Evolutionary conservation across 306 rosid species (phyloP).

Genomic region (Cyclanthera cordifolia): DNA sequence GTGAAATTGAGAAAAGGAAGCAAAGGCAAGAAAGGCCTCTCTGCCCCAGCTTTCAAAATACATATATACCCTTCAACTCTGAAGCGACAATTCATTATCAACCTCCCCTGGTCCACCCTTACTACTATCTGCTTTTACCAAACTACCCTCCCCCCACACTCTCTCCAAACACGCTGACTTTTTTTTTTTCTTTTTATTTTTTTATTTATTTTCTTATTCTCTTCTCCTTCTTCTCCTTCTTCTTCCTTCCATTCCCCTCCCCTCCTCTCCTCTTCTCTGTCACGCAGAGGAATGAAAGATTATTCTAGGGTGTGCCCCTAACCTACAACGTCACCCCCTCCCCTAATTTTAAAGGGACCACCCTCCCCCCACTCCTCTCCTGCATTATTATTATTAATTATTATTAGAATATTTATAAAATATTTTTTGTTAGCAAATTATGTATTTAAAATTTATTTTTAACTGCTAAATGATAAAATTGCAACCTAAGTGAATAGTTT

Average conservation of each 20-base stretch:
- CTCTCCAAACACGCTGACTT: background rate
- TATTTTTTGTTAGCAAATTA: too few relatives aligned
- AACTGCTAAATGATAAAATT: too few relatives aligned
- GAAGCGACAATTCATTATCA: slow-evolving; percentile 4
- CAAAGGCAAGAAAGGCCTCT: too few relatives aligned
- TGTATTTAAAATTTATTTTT: too few relatives aligned
- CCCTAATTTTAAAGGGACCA: slow-evolving; percentile 9
- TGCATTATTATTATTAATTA: background rate
- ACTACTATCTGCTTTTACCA: background rate
- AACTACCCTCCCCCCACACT: background rate
- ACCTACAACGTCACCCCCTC: background rate
- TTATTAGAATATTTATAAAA: too few relatives aligned
- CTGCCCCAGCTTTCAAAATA: too few relatives aligned
- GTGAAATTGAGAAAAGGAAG: too few relatives aligned
- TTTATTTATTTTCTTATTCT: too few relatives aligned
- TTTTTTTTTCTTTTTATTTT: background rate
- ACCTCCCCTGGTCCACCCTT: background rate
- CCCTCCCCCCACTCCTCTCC: background rate
- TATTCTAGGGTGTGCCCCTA: background rate
- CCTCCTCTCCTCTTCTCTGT: background rate
- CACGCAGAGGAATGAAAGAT: background rate
- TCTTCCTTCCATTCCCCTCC: background rate
- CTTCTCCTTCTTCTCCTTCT: too few relatives aligned
- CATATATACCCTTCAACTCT: too few relatives aligned
- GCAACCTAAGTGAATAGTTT: too few relatives aligned